Base-by-base conservation (phyloP, 2,329 filamentous ascomycete species). In the Neopestalotiopsis sp. region DNA sequence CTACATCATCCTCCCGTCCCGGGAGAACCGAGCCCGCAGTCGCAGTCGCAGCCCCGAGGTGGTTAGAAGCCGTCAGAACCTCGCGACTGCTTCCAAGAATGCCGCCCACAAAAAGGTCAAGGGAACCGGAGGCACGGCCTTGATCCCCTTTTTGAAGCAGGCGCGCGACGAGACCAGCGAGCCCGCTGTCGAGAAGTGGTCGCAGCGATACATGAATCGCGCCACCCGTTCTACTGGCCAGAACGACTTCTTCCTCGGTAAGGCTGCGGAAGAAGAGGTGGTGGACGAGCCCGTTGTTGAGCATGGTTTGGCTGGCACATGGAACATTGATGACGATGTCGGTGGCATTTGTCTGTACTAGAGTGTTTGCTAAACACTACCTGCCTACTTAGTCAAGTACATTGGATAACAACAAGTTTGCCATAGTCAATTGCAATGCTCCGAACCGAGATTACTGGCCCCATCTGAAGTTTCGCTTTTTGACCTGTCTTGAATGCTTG, bases 91-190 rank as follows among this genome's bases (percentile, higher is more conserved):
- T 1, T 88, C 87, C 2, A 81, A 82, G 17, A 82, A 84, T 65
- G 76, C 79, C 17, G 81, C 83, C 62, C 82, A 85, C 71, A 82
- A 83, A 76, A 91, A 91, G 65, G 87, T 97, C 34, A 93, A 92
- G 59, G 96, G 96, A 1, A 99, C 96, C 0, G 96, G 96, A 14
- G 96, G 96, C 17, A 98, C 96, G 0, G 93, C 95, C 0, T 84
- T 99, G 68, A 98, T 99, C 68, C 94, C 95, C 0, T 99, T 99
- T 81, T 84, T 99, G 70, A 98, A 98, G 81, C 96, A 99, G 81
- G 96, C 96, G 4, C 88, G 96, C 34, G 95, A 99, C 76, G 96
- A 99, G 85, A 99, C 96, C 0, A 93, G 94, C 17, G 95, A 98
- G 80, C 94, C 94, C 1, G 94, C 95, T 1, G 91, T 98, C 49